Percentiles rank a stretch among this genome's conserved stretches.
These are phyloP conservation scores for Dryas alaskensis DNA, from an alignment of 306 rosid species.

Conservation along the genomic window DNA sequence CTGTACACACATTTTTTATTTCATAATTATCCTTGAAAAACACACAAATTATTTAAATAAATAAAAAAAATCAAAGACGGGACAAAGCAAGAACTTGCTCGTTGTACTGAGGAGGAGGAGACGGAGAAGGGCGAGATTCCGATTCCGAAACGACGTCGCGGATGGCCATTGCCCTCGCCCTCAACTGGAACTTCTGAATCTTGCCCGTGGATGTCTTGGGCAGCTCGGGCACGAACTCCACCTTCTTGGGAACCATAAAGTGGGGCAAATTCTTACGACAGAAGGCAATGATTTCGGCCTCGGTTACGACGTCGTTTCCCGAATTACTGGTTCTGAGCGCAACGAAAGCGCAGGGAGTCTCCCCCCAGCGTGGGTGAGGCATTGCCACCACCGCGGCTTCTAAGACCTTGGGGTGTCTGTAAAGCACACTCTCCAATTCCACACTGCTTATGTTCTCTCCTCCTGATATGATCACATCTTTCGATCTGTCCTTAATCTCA, in stretches of 20 bases:
- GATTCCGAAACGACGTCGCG: constrained; percentile 1
- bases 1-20: background rate
- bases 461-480: constrained; percentile 89
- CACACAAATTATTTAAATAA: background rate
- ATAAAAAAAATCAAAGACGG: constrained; percentile 44
- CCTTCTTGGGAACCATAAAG: constrained; percentile 48
- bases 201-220: constrained; percentile 45
- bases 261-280: constrained; percentile 41
- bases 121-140: no score
- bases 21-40: background rate
- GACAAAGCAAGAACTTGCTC: constrained; percentile 46
- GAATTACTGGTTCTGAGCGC: constrained; percentile 25
- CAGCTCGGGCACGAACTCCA: constrained; percentile 36
- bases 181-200: constrained; percentile 36
- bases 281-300: constrained; percentile 31
- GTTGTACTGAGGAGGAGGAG: background rate
- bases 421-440: constrained; percentile 61
- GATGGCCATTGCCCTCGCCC: constrained; percentile 28
- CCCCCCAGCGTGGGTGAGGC: constrained; percentile 90
- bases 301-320: background rate
- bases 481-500: constrained; percentile 83
- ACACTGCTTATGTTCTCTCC: constrained; percentile 92
- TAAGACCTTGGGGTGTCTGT: constrained; percentile 56
- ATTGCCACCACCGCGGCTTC: constrained; percentile 96
- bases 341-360: constrained; percentile 84